Evolutionary conservation across 2,329 filamentous ascomycete species (phyloP), one percentile per base, ranked within the genome.

Genomic region (Macrophomina tecta): DNA sequence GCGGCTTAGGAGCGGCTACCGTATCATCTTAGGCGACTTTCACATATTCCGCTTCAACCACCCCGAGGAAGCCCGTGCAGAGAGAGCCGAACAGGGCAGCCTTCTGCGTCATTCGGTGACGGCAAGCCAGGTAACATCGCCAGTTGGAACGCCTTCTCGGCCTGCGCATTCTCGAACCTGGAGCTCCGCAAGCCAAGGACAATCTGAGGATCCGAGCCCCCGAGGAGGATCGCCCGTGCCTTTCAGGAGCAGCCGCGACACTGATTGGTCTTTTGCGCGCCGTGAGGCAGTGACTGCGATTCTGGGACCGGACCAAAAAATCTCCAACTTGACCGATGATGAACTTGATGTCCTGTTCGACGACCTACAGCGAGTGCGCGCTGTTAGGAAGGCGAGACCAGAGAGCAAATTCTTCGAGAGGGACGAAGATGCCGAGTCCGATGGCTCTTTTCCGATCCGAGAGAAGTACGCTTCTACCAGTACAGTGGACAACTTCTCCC

Each of bases 11-110:
- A 97, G 94, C 73, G 95, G 95, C 5, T 97, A 94, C 77, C 91
- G 95, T 69, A 91, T 99, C 64, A 99, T 99, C 69, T 84, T 99
- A 9, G 95, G 95, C 48, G 95, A 99, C 78, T 99, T 99, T 73
- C 95, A 99, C 78, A 99, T 99, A 69, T 98, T 99, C 81, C 87
- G 95, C 66, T 99, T 99, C 83, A 99, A 98, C 74, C 94, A 99
- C 76, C 95, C 95, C 0, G 91, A 97, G 84, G 95, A 99, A 81
- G 95, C 95, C 36, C 89, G 92, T 67, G 94, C 94, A 3, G 95
- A 99, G 80, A 85, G 95, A 65, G 94, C 93, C 12, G 93, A 97
- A 69, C 77, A 80, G n/a, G 80, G 81, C 16, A 97, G 92, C 74
- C 82, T 97, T 23, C 83, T 99, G 67, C 90, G 94, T 53, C 94